A percentile compares a stretch with the other conserved stretches of the same genome.
Conservation (phyloP, 106 monocot genomes). For the Vanilla planifolia region DNA sequence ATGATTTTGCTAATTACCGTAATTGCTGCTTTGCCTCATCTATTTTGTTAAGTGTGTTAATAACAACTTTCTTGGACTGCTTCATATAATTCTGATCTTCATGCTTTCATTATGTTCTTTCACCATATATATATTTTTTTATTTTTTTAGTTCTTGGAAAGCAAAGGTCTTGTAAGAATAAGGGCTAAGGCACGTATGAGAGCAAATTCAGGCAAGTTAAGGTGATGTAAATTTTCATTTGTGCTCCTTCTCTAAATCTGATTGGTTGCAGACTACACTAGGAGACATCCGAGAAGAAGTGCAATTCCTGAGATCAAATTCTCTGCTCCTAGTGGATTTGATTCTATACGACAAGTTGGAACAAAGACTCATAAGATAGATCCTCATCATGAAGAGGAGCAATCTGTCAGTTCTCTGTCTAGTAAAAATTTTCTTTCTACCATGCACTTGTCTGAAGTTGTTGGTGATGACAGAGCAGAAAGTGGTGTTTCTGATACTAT, state of each 20-base stretch:
- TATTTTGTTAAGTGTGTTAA: constrained; percentile 3
- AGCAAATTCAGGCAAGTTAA: constrained; percentile 61
- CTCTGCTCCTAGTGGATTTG: constrained; percentile 46
- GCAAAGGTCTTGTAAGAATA: constrained; percentile 22
- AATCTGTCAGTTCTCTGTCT: constrained; percentile 11
- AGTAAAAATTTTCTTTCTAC: constrained; percentile 14
- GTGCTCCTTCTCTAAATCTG: constrained; percentile 3
- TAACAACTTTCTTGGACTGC: neutral
- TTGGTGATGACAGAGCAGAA: neutral
- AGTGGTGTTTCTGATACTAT: constrained; percentile 8
- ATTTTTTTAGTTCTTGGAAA: constrained; percentile 35
- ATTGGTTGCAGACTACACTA: constrained; percentile 46
- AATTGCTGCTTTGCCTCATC: too few relatives aligned
- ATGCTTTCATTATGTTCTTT: too few relatives aligned
- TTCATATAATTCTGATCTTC: neutral
- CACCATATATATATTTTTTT: neutral
- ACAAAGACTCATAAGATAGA: constrained; percentile 53
- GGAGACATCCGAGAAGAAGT: constrained; percentile 54
- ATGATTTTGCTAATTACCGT: neutral
- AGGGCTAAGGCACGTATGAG: constrained; percentile 27
- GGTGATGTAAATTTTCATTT: neutral
- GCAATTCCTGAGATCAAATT: constrained; percentile 42
- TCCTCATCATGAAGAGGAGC: constrained; percentile 14
- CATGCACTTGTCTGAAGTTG: neutral
- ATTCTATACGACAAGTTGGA: constrained; percentile 33